Percentiles rank a stretch among this genome's conserved stretches.
Conservation (phyloP, 2,329 filamentous ascomycete genomes). For the Cordyceps sp. region DNA sequence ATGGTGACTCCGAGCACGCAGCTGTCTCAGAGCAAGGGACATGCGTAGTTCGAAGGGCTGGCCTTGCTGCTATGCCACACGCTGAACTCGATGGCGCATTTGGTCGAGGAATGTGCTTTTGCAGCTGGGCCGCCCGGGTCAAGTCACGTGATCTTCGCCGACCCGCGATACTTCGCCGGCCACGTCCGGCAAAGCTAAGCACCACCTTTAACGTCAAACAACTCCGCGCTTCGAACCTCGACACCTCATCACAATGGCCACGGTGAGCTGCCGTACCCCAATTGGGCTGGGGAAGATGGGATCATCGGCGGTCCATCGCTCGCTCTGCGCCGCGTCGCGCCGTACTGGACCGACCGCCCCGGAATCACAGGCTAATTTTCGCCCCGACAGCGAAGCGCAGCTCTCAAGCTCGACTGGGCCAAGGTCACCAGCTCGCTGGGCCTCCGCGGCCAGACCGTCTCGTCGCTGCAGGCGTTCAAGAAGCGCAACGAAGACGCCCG, state of each 20-base stretch:
- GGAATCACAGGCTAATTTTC: slow-evolving; percentile 45
- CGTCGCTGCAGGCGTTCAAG: slow-evolving; percentile 91
- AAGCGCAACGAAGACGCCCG: slow-evolving; percentile 98
- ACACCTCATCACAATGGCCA: slow-evolving; percentile 46
- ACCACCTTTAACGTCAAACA: slow-evolving; percentile 29
- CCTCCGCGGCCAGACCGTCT: slow-evolving; percentile 85
- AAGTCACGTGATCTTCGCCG: background rate
- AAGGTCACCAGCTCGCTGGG: slow-evolving; percentile 88
- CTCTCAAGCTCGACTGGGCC: slow-evolving; percentile 98
- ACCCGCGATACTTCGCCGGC: slow-evolving; percentile 13
- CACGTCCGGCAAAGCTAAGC: slow-evolving; percentile 28
- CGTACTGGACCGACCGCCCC: no score
- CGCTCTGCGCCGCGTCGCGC: background rate
- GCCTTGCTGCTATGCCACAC: no score
- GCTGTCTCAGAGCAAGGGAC: no score
- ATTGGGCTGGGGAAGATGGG: no score
- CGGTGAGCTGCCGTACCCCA: no score
- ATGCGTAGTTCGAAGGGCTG: no score
- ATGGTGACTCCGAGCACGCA: no score
- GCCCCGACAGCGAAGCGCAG: slow-evolving; percentile 70
- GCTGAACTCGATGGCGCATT: no score
- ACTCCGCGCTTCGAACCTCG: slow-evolving; percentile 24
- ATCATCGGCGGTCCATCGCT: no score
- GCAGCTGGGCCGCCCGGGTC: no score
- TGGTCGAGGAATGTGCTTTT: background rate